Percentiles rank a stretch among this genome's conserved stretches.
Conservation (phyloP, 805 yeast genomes). For the Metschnikowia gelsemii region DNA sequence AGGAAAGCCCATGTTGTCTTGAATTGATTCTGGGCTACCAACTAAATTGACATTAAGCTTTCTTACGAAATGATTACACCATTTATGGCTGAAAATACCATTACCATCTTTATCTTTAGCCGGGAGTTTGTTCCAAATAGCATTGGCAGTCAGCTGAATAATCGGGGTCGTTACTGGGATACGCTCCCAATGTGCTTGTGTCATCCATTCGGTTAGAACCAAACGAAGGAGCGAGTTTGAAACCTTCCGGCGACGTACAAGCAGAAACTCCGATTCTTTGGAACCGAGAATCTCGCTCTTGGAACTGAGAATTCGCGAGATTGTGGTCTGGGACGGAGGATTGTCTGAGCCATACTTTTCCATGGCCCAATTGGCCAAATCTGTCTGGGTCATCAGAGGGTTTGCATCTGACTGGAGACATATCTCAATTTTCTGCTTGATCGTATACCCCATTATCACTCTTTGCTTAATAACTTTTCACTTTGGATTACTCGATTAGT, state of each 20-base stretch:
- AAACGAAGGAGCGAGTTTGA: conserved; percentile 53
- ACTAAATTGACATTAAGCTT: conserved; percentile 51
- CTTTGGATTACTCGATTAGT: background rate
- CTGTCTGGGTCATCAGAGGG: conserved; percentile 66
- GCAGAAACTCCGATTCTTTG: conserved; percentile 51
- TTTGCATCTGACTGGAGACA: conserved; percentile 67
- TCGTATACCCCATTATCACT: conserved; percentile 51
- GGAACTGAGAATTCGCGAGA: conserved; percentile 57
- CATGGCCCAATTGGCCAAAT: conserved; percentile 65
- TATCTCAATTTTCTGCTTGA: conserved; percentile 63
- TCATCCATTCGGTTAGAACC: conserved; percentile 68
- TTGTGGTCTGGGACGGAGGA: conserved; percentile 68
- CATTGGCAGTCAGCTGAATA: conserved; percentile 59
- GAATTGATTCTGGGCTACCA: conserved; percentile 45
- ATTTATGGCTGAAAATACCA: conserved; percentile 63
- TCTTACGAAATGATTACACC: conserved; percentile 53
- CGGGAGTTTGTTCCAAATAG: conserved; percentile 63
- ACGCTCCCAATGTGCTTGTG: conserved; percentile 65
- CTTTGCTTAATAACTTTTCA: background rate
- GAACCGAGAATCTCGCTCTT: conserved; percentile 52
- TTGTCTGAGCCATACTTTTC: conserved; percentile 48
- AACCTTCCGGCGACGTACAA: conserved; percentile 54
- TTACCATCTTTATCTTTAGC: conserved; percentile 55
- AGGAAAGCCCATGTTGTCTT: conserved; percentile 29
- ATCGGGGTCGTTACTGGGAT: conserved; percentile 65